These are phyloP conservation scores for Orobanche coerulescens DNA, from an alignment of 257 asterid species.

Conservation along the genomic window DNA sequence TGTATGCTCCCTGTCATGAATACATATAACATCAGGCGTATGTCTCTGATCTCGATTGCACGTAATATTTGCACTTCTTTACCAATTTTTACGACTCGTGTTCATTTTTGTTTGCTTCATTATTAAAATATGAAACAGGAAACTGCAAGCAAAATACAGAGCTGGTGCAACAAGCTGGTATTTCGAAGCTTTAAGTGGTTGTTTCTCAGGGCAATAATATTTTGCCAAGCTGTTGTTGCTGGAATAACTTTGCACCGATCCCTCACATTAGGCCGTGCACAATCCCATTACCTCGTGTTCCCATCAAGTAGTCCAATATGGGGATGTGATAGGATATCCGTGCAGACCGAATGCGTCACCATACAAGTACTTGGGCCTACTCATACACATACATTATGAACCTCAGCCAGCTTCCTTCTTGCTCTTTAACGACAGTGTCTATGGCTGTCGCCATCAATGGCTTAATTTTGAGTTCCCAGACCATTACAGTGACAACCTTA, in stretches of 20 bases:
- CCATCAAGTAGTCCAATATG: conserved; percentile 27
- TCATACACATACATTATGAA: conserved; percentile 56
- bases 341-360: conserved; percentile 46
- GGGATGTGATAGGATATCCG: conserved; percentile 60
- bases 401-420: conserved; percentile 28
- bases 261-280: conserved; percentile 40
- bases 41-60: too few species aligned
- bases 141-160: conserved; percentile 14
- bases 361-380: conserved; percentile 52
- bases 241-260: conserved; percentile 44
- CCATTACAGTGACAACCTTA: too few species aligned
- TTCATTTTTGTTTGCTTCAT: background rate
- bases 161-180: background rate
- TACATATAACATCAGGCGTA: too few species aligned
- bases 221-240: conserved; percentile 60
- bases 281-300: conserved; percentile 25
- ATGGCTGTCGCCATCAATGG: conserved; percentile 35
- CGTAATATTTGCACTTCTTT: too few species aligned
- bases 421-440: conserved; percentile 29
- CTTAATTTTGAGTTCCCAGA: conserved; percentile 45
- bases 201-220: conserved; percentile 32
- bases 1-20: too few species aligned
- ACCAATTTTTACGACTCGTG: too few species aligned
- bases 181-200: too few species aligned
- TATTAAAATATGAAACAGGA: background rate